Conservation (phyloP, 805 yeast genomes). For the Saccharomycopsis sp. region DNA sequence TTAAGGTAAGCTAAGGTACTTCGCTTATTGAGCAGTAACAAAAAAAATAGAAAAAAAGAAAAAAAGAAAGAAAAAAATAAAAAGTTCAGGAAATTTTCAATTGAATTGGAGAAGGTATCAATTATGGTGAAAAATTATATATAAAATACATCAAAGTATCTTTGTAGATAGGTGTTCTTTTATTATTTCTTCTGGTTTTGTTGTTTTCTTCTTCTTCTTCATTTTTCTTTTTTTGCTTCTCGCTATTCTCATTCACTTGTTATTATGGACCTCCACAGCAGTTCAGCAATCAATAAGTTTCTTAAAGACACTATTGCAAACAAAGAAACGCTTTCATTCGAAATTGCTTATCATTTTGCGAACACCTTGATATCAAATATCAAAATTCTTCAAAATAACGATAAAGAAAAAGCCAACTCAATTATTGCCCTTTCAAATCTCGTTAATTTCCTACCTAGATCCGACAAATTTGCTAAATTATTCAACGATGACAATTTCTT, state of each 20-base stretch:
- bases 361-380: neutral
- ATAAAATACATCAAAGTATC: too few relatives aligned
- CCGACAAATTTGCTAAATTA: neutral
- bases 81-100: too few relatives aligned
- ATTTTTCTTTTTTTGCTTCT: neutral
- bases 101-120: too few relatives aligned
- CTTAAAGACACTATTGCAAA: neutral
- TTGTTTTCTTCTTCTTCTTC: too few relatives aligned
- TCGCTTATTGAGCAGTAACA: too few relatives aligned
- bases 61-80: too few relatives aligned
- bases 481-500: slow-evolving; percentile 3
- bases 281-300: neutral
- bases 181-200: too few relatives aligned
- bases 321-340: neutral
- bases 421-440: neutral
- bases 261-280: neutral
- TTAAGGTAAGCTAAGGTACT: too few relatives aligned
- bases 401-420: neutral
- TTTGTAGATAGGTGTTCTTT: too few relatives aligned
- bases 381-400: neutral
- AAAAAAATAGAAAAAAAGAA: too few relatives aligned
- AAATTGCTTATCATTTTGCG: neutral
- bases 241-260: neutral
- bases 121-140: too few relatives aligned
- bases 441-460: slow-evolving; percentile 1